These are phyloP conservation scores for Amanita pseudoporphyria DNA, from an alignment of 768 basidiomycete genomes.

Conservation along the genomic window DNA sequence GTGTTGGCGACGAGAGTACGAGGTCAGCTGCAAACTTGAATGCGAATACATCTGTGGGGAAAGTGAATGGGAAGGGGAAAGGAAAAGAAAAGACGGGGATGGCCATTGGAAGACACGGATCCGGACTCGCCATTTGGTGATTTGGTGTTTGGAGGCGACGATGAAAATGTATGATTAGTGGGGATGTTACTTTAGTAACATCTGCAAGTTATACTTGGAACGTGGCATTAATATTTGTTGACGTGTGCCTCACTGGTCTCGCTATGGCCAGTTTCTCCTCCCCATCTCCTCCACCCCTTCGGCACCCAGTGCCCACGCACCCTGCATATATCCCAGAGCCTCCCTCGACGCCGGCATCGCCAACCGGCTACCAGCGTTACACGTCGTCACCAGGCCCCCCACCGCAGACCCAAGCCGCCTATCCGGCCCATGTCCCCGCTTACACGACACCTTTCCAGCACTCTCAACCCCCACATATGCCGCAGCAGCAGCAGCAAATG, in stretches of 20 bases:
- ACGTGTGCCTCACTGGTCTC: too few species aligned
- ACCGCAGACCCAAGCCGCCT: conserved; percentile 21
- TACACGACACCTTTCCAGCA: conserved; percentile 44
- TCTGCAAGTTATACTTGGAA: too few species aligned
- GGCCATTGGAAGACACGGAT: too few species aligned
- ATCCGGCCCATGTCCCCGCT: conserved; percentile 31
- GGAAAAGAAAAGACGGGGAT: neutral
- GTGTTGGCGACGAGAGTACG: conserved; percentile 5
- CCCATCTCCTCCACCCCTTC: conserved; percentile 67
- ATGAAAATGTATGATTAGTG: conserved; percentile 18
- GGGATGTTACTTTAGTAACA: neutral
- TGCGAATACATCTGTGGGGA: neutral
- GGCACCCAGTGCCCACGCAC: conserved; percentile 84
- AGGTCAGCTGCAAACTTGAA: neutral
- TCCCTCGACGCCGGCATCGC: conserved; percentile 65
- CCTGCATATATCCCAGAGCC: conserved; percentile 81
- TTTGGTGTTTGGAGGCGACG: too few species aligned
- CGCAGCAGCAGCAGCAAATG: conserved; percentile 15
- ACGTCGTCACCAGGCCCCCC: conserved; percentile 46
- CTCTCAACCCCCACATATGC: conserved; percentile 25
- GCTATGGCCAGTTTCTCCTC: conserved; percentile 23
- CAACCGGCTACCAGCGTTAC: conserved; percentile 68
- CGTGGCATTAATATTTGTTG: too few species aligned
- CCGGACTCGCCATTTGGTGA: too few species aligned
- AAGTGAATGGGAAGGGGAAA: neutral